Evolutionary conservation across 2,329 filamentous ascomycete species (phyloP).

Genomic region (Domatiomyces globalis): DNA sequence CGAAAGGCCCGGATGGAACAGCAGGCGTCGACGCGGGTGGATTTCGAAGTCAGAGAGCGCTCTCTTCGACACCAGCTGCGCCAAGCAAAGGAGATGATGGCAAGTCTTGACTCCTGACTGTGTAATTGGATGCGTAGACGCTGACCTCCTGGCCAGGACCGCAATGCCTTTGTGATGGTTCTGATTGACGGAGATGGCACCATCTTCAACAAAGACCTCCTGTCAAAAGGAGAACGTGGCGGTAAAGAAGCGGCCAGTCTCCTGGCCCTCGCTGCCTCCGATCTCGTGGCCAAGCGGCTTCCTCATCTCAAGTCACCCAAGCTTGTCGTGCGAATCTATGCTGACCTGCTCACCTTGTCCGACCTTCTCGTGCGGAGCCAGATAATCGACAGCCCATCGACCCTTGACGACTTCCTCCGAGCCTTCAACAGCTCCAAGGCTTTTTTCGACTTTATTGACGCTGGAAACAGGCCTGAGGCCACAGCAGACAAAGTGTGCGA

Average conservation of each 20-base stretch:
- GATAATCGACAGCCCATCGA: constrained; percentile 27
- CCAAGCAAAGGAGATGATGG: constrained; percentile 33
- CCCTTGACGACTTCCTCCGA: constrained; percentile 39
- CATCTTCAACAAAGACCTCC: constrained; percentile 39
- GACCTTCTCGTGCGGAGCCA: constrained; percentile 35
- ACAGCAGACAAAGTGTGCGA: constrained; percentile 35
- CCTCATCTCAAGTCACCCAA: constrained; percentile 32
- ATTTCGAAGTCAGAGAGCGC: constrained; percentile 25
- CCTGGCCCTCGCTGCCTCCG: constrained; percentile 31
- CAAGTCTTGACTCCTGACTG: constrained; percentile 15
- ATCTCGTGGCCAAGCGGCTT: constrained; percentile 30
- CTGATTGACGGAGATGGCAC: constrained; percentile 44
- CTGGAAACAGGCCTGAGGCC: constrained; percentile 31
- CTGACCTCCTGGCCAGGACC: constrained; percentile 25
- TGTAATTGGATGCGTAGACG: neutral
- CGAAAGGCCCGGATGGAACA: constrained; percentile 9
- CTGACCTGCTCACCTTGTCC: constrained; percentile 38
- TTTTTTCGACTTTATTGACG: constrained; percentile 38
- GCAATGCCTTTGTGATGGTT: constrained; percentile 40
- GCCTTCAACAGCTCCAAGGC: constrained; percentile 41
- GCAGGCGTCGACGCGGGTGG: neutral
- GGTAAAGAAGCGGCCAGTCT: constrained; percentile 39
- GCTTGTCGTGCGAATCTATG: constrained; percentile 40
- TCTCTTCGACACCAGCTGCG: constrained; percentile 34
- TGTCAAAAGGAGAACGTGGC: constrained; percentile 37